Conservation (phyloP, 345 rosid genomes). For the Lumnitzera racemosa region DNA sequence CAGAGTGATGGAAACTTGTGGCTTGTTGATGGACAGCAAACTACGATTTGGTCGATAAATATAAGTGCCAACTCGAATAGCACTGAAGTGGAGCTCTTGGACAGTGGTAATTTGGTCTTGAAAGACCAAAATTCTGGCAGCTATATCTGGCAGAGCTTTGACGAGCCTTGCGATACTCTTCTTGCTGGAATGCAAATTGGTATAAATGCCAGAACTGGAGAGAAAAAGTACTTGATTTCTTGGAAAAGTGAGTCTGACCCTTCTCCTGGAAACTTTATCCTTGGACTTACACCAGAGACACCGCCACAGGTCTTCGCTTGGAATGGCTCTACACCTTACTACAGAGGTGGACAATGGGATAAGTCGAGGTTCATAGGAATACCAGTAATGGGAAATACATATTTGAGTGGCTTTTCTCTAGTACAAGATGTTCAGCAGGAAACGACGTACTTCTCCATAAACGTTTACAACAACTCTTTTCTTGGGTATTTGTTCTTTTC, state of each 20-base stretch:
- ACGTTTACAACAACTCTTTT: neutral
- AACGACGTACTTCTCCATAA: neutral
- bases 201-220: conserved; percentile 9
- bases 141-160: conserved; percentile 36
- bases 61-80: conserved; percentile 3
- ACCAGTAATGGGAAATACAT: neutral
- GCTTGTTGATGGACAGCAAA: conserved; percentile 12
- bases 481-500: conserved; percentile 8
- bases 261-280: conserved; percentile 14
- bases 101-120: conserved; percentile 29
- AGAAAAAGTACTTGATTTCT: conserved; percentile 16
- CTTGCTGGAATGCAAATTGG: conserved; percentile 35
- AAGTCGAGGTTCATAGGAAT: conserved; percentile 8
- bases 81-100: conserved; percentile 19
- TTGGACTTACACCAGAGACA: conserved; percentile 16
- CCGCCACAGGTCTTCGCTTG: conserved; percentile 22
- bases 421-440: conserved; percentile 5
- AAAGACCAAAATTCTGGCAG: conserved; percentile 3
- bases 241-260: conserved; percentile 31
- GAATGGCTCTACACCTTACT: conserved; percentile 4
- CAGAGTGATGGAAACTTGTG: conserved; percentile 14
- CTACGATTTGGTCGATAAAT: conserved; percentile 19
- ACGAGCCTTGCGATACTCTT: conserved; percentile 31
- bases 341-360: conserved; percentile 15
- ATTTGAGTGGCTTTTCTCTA: conserved; percentile 6